A percentile compares a stretch with the other conserved stretches of the same genome.
Conservation (phyloP, 306 rosid species). For the Bauhinia variegata region DNA sequence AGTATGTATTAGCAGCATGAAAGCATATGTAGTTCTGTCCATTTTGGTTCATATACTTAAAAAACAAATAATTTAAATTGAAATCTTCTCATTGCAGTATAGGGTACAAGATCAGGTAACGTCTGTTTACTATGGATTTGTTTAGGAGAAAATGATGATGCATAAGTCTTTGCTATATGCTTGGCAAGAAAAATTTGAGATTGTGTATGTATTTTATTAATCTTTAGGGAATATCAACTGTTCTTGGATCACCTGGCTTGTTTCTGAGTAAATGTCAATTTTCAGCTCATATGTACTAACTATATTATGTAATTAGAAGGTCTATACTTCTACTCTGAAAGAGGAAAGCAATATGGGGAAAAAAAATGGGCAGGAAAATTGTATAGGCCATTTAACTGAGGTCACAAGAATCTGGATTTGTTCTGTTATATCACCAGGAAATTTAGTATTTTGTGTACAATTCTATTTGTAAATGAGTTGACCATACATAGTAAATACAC, state of each 20-base stretch:
- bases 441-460: no score
- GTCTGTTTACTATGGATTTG: background rate
- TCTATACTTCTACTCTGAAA: background rate
- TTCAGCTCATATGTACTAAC: background rate
- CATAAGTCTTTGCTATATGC: no score
- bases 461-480: no score
- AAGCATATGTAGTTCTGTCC: slow-evolving; percentile 5
- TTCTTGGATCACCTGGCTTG: no score
- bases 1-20: slow-evolving; percentile 1
- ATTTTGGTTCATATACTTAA: slow-evolving; percentile 11
- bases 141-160: no score
- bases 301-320: background rate
- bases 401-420: background rate
- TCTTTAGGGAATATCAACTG: no score
- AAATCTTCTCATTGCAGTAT: slow-evolving; percentile 1
- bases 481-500: no score
- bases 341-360: no score
- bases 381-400: background rate
- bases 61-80: background rate
- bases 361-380: background rate
- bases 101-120: slow-evolving; percentile 6
- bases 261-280: background rate
- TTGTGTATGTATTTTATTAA: no score
- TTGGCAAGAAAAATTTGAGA: no score
- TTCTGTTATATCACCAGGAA: no score